These are phyloP conservation scores for Claviceps humidiphila DNA, from an alignment of 2,329 filamentous ascomycete genomes.

Conservation along the genomic window DNA sequence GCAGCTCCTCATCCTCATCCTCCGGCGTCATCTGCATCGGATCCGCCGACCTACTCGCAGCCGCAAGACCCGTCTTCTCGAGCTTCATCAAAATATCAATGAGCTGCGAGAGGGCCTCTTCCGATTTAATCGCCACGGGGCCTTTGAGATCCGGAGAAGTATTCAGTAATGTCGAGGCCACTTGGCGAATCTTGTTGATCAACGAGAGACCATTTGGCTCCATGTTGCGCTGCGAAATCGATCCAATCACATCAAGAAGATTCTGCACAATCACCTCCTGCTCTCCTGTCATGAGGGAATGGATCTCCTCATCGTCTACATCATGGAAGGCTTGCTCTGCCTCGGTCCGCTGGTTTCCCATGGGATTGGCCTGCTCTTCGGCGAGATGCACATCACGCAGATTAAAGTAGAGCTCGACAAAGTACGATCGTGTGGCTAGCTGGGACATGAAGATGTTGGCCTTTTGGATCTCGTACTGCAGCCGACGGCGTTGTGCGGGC, in stretches of 20 bases:
- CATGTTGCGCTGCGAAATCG: slow-evolving; percentile 73
- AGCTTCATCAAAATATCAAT: slow-evolving; percentile 63
- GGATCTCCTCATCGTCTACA: slow-evolving; percentile 34
- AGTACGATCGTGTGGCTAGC: slow-evolving; percentile 67
- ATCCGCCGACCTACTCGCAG: slow-evolving; percentile 18
- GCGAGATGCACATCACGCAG: slow-evolving; percentile 53
- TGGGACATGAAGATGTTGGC: slow-evolving; percentile 79
- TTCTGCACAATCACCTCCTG: slow-evolving; percentile 72
- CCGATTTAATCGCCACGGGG: slow-evolving; percentile 39
- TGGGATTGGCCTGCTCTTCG: slow-evolving; percentile 26
- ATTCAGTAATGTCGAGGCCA: slow-evolving; percentile 67
- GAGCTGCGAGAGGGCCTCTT: slow-evolving; percentile 59
- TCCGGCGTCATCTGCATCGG: slow-evolving; percentile 32
- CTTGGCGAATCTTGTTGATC: slow-evolving; percentile 75
- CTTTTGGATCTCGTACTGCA: slow-evolving; percentile 84
- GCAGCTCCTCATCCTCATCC: slow-evolving; percentile 63
- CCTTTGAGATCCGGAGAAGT: slow-evolving; percentile 38
- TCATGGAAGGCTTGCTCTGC: slow-evolving; percentile 25
- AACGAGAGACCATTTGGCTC: slow-evolving; percentile 53
- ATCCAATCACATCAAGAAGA: slow-evolving; percentile 59
- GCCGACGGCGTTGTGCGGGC: slow-evolving; percentile 35
- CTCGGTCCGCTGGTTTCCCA: slow-evolving; percentile 21
- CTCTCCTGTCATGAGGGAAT: slow-evolving; percentile 57
- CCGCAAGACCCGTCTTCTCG: slow-evolving; percentile 44
- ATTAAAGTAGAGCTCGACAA: slow-evolving; percentile 76